These are phyloP conservation scores for Hibiscus tridactylites DNA, from an alignment of 345 rosid species.

Conservation along the genomic window DNA sequence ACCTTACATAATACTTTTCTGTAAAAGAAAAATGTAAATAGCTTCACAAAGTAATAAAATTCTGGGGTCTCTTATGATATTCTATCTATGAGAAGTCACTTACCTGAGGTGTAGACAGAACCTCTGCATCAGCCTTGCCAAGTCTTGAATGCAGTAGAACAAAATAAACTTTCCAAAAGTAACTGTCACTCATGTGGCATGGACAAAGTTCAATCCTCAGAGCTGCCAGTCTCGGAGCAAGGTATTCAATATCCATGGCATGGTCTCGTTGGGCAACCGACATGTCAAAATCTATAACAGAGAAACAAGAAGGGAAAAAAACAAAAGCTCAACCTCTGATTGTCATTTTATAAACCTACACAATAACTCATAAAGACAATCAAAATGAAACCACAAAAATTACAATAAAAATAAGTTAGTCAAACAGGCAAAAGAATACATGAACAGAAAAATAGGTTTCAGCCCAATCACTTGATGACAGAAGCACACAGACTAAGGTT, in stretches of 20 bases:
- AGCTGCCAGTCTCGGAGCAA: slow-evolving; percentile 66
- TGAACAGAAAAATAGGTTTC: not conserved
- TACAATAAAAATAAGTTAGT: not conserved
- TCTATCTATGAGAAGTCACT: slow-evolving; percentile 12
- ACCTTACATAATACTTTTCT: not conserved
- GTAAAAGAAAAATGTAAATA: not conserved
- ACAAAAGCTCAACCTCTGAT: not conserved
- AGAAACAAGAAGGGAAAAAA: not conserved
- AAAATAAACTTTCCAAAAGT: slow-evolving; percentile 96
- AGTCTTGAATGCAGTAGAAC: slow-evolving; percentile 88
- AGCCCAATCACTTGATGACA: not conserved
- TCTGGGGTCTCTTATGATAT: not conserved
- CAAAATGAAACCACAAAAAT: not conserved
- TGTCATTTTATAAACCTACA: not conserved
- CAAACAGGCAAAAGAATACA: not conserved
- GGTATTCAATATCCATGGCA: slow-evolving; percentile 58
- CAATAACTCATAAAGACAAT: not conserved
- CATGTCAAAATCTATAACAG: slow-evolving; percentile 64
- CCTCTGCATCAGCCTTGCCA: slow-evolving; percentile 59
- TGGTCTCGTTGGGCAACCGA: slow-evolving; percentile 73
- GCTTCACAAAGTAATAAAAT: not conserved
- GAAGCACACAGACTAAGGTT: not conserved
- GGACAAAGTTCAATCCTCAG: slow-evolving; percentile 89
- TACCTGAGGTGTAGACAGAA: slow-evolving; percentile 81
- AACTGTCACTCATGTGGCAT: slow-evolving; percentile 72